Percentiles rank a stretch among this genome's conserved stretches.
phyloP scores from a whole-genome alignment of 2,329 filamentous ascomycete genomes.

The Blastomyces gilchristii region DNA sequence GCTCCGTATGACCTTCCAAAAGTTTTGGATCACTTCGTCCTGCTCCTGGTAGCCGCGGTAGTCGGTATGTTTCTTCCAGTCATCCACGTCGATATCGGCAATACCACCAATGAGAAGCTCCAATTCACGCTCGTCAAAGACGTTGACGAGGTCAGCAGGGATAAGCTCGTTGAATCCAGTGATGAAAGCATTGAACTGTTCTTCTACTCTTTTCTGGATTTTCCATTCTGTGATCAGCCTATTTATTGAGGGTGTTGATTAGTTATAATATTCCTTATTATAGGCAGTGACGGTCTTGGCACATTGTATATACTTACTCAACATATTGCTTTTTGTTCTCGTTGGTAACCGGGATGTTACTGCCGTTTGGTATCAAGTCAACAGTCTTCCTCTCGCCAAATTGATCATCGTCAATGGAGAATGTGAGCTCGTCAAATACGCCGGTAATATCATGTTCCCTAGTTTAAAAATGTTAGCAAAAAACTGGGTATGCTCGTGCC shows the following conservation, averaged over 20 bases:
- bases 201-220: conserved; percentile 94
- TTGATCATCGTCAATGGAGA: conserved; percentile 92
- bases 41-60: conserved; percentile 97
- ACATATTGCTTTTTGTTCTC: conserved; percentile 99
- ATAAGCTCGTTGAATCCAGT: conserved; percentile 97
- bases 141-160: conserved; percentile 89
- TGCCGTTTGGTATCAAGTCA: conserved; percentile 80
- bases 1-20: conserved; percentile 89
- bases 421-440: conserved; percentile 77
- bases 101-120: conserved; percentile 97
- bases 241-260: background rate
- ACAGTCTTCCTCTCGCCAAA: conserved; percentile 92
- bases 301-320: conserved; percentile 50
- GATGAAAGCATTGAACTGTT: conserved; percentile 97
- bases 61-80: conserved; percentile 99
- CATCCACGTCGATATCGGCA: conserved; percentile 98
- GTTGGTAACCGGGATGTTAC: conserved; percentile 91
- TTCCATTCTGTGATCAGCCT: conserved; percentile 96
- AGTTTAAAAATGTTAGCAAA: conserved; percentile 17
- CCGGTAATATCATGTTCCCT: conserved; percentile 92
- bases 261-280: background rate
- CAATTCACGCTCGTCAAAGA: conserved; percentile 95
- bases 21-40: conserved; percentile 94
- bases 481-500: background rate
- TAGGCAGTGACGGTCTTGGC: background rate